phyloP scores from a whole-genome alignment of 2,329 filamentous ascomycete genomes.

The Mycosphaerella sp. region DNA sequence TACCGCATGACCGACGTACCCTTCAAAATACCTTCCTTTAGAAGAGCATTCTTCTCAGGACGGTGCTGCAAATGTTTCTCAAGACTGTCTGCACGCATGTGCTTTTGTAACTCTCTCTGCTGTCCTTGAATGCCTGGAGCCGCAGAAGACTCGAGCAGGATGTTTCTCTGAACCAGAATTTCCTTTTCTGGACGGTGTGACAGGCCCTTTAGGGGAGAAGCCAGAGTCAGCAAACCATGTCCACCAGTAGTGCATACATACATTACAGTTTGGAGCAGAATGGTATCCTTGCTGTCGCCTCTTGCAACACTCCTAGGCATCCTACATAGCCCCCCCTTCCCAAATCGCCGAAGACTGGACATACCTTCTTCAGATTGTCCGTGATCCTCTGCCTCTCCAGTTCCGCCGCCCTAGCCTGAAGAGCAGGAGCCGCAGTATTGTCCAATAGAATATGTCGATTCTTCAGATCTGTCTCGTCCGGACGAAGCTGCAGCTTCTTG shows the following conservation, averaged over 20 bases:
- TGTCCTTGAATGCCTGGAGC: conserved; percentile 74
- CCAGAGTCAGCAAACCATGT: background rate
- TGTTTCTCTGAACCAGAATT: conserved; percentile 78
- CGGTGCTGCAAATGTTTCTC: conserved; percentile 80
- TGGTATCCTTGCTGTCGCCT: no score
- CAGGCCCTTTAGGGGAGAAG: conserved; percentile 39
- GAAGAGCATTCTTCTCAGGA: conserved; percentile 67
- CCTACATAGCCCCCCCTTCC: no score
- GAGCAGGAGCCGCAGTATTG: conserved; percentile 60
- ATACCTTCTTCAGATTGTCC: conserved; percentile 55
- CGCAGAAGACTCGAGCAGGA: conserved; percentile 70
- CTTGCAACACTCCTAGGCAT: no score
- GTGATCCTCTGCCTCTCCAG: conserved; percentile 59
- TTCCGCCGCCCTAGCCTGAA: conserved; percentile 57
- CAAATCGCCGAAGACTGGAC: background rate
- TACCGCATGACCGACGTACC: background rate
- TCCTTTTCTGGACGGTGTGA: conserved; percentile 61
- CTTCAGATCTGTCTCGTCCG: conserved; percentile 57
- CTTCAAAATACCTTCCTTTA: conserved; percentile 73
- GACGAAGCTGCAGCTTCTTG: conserved; percentile 40
- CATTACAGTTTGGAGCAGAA: no score
- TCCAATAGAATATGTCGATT: conserved; percentile 60
- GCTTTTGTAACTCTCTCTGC: conserved; percentile 76
- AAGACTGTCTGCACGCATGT: conserved; percentile 79
- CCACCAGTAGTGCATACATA: no score